These are phyloP conservation scores for Ophidiomyces ophidiicola DNA, from an alignment of 2,329 filamentous ascomycete species.

Conservation along the genomic window DNA sequence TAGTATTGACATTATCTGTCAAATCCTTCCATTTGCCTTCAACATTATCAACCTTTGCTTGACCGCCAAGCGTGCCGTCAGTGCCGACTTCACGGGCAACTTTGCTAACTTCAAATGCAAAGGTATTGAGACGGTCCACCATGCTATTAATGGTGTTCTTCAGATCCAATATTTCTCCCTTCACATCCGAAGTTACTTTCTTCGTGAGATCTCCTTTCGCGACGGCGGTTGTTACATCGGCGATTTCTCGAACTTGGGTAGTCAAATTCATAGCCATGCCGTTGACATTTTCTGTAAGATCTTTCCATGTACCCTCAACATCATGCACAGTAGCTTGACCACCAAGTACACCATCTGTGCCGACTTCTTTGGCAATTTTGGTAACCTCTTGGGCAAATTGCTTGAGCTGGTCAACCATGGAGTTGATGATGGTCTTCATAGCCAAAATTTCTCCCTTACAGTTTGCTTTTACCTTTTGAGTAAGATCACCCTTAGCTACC, in stretches of 20 bases:
- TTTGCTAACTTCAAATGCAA: conserved; percentile 54
- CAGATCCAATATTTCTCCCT: conserved; percentile 85
- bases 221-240: conserved; percentile 89
- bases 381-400: conserved; percentile 96
- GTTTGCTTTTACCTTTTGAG: conserved; percentile 89
- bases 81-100: conserved; percentile 54
- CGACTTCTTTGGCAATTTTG: conserved; percentile 89
- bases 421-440: conserved; percentile 97
- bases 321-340: conserved; percentile 93
- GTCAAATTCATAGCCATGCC: conserved; percentile 98
- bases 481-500: conserved; percentile 73
- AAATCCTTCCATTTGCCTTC: conserved; percentile 57
- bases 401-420: conserved; percentile 95
- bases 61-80: conserved; percentile 51
- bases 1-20: conserved; percentile 56
- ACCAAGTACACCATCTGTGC: conserved; percentile 84
- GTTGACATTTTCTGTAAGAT: conserved; percentile 91
- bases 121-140: conserved; percentile 53
- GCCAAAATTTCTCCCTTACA: conserved; percentile 84
- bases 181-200: conserved; percentile 88
- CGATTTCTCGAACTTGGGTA: conserved; percentile 94
- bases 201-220: conserved; percentile 87
- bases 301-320: conserved; percentile 93
- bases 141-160: conserved; percentile 76
- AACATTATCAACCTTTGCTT: conserved; percentile 52